Percentiles rank a stretch among this genome's conserved stretches.
Conservation (phyloP, 352 stramenopile genomes). For the Globisporangium cystogenes region DNA sequence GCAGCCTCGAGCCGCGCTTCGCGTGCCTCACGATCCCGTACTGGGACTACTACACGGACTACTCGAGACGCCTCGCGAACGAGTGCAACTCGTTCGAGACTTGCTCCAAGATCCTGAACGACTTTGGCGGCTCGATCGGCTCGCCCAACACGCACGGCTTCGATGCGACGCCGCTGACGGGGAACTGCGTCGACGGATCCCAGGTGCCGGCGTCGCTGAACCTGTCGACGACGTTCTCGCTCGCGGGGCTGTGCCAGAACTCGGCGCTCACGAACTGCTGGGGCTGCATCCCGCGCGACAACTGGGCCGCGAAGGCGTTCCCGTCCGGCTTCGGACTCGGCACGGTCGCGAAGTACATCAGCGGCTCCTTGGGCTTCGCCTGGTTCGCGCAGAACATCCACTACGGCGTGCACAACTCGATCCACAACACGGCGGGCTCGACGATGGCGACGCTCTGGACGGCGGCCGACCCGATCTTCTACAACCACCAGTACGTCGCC, state of each 20-base stretch:
- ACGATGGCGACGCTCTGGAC: constrained; percentile 30
- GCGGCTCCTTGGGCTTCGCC: constrained; percentile 21
- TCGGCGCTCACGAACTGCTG: constrained; percentile 27
- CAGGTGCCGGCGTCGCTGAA: constrained; percentile 13
- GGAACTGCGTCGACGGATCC: constrained; percentile 20
- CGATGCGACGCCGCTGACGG: constrained; percentile 15
- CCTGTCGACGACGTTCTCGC: constrained; percentile 7
- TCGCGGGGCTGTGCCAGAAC: constrained; percentile 30
- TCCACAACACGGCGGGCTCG: constrained; percentile 30
- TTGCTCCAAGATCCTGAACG: constrained; percentile 30
- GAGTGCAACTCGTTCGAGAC: constrained; percentile 25
- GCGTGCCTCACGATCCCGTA: constrained; percentile 47
- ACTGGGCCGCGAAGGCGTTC: constrained; percentile 28
- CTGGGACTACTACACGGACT: constrained; percentile 56
- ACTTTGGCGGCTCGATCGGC: constrained; percentile 27
- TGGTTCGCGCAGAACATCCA: constrained; percentile 34
- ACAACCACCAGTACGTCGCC: constrained; percentile 38
- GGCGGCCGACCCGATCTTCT: constrained; percentile 39
- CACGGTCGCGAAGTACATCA: constrained; percentile 21
- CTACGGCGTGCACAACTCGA: constrained; percentile 44
- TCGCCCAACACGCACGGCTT: constrained; percentile 16
- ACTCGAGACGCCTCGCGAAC: constrained; percentile 18
- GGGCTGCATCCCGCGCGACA: constrained; percentile 26
- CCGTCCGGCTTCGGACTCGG: constrained; percentile 36
- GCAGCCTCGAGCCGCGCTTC: constrained; percentile 25